A percentile compares a stretch with the other conserved stretches of the same genome.
Evolutionary conservation across 805 yeast species (phyloP).

Genomic region (Komagataella mondaviorum): DNA sequence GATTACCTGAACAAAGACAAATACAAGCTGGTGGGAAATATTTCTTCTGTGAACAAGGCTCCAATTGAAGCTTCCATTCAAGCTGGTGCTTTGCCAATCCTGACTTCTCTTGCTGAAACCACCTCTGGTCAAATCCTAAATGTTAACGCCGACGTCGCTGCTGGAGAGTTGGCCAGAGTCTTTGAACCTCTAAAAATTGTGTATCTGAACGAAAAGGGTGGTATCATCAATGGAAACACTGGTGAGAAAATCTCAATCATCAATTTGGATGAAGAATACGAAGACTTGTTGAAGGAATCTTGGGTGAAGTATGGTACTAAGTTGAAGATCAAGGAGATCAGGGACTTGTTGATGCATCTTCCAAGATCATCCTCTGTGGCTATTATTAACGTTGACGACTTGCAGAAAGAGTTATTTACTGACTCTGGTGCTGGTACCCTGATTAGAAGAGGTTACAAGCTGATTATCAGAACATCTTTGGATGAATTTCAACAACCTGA

Average conservation of each 20-base stretch:
- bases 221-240: conserved; percentile 83
- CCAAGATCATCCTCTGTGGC: conserved; percentile 98
- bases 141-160: conserved; percentile 98
- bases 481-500: conserved; percentile 65
- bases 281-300: conserved; percentile 75
- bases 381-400: conserved; percentile 85
- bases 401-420: conserved; percentile 94
- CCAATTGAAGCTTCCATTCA: conserved; percentile 89
- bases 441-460: conserved; percentile 92
- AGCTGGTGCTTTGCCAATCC: conserved; percentile 93
- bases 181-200: conserved; percentile 96
- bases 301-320: conserved; percentile 99
- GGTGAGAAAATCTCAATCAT: conserved; percentile 83
- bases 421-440: conserved; percentile 99
- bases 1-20: conserved; percentile 82
- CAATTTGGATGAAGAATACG: conserved; percentile 94
- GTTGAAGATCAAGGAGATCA: conserved; percentile 91
- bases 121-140: conserved; percentile 92
- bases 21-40: conserved; percentile 86
- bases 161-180: conserved; percentile 93
- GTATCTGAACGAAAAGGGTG: conserved; percentile 95
- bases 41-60: conserved; percentile 73
- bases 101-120: conserved; percentile 95
- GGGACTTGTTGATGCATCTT: conserved; percentile 81
- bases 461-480: conserved; percentile 56